Conservation (phyloP, 2,329 filamentous ascomycete genomes). For the Xylaria sp. region DNA sequence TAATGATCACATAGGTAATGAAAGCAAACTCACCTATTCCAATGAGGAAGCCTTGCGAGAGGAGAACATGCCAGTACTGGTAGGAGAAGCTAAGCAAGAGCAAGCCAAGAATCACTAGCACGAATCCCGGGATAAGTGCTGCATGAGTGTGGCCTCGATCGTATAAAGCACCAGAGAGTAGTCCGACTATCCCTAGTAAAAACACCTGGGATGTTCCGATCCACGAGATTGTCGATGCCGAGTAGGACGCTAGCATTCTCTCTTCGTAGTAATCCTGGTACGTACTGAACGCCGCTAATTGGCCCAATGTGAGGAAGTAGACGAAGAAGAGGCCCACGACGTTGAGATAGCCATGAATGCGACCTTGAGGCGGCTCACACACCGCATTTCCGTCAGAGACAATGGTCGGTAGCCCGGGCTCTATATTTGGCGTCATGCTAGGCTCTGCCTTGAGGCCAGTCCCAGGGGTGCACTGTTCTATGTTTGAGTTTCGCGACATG, state of each 20-base stretch:
- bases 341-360: conserved; percentile 26
- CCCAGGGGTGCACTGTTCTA: neutral
- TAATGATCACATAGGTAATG: neutral
- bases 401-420: neutral
- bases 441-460: neutral
- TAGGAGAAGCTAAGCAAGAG: conserved; percentile 49
- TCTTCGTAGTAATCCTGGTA: conserved; percentile 46
- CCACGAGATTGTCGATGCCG: conserved; percentile 45
- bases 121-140: conserved; percentile 11
- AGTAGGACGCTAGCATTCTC: conserved; percentile 29
- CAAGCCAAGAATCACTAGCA: conserved; percentile 44
- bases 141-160: conserved; percentile 45
- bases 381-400: neutral
- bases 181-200: conserved; percentile 45
- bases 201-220: conserved; percentile 48
- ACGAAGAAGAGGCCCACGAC: conserved; percentile 41
- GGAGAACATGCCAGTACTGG: conserved; percentile 28
- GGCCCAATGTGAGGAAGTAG: conserved; percentile 42
- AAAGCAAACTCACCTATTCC: conserved; percentile 30
- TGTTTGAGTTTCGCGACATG: neutral
- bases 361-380: neutral
- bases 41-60: conserved; percentile 23
- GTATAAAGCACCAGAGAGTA: conserved; percentile 47
- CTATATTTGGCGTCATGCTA: neutral
- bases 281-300: conserved; percentile 43